phyloP scores from a whole-genome alignment of 2,329 filamentous ascomycete genomes.

The Teratosphaeria gauchensis region DNA sequence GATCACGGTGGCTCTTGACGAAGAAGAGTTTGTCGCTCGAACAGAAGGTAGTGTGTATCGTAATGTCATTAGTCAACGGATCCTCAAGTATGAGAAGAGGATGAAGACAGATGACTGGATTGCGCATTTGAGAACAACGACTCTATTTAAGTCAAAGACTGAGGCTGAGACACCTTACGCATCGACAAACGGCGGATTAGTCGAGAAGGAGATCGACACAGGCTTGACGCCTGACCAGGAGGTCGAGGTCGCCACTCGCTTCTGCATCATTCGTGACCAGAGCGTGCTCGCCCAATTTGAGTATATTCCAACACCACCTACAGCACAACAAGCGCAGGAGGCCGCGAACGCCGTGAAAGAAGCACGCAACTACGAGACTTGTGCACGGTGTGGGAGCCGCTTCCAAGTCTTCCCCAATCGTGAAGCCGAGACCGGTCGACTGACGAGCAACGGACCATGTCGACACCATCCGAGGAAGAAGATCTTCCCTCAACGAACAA shows the following conservation, averaged over 20 bases:
- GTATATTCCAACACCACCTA: conserved; percentile 64
- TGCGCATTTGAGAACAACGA: conserved; percentile 15
- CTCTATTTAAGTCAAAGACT: conserved; percentile 4
- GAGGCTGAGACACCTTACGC: background rate
- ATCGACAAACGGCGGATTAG: background rate
- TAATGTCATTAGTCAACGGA: conserved; percentile 74
- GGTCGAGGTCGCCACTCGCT: conserved; percentile 48
- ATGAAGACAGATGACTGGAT: conserved; percentile 67
- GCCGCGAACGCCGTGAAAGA: conserved; percentile 56
- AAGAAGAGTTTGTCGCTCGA: conserved; percentile 66
- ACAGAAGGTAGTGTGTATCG: conserved; percentile 63
- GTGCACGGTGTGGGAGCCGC: conserved; percentile 73
- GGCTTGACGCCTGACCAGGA: conserved; percentile 62
- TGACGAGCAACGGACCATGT: conserved; percentile 70
- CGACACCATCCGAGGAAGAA: conserved; percentile 69
- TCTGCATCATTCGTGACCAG: conserved; percentile 52
- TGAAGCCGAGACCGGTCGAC: conserved; percentile 58
- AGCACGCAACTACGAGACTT: conserved; percentile 72
- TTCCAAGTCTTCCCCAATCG: conserved; percentile 91
- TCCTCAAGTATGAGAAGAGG: conserved; percentile 59
- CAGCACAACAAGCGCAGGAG: conserved; percentile 53
- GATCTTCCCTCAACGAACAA: conserved; percentile 48
- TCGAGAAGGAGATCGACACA: conserved; percentile 48
- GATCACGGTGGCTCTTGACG: conserved; percentile 59
- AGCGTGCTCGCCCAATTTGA: conserved; percentile 56